Evolutionary conservation across 2,329 filamentous ascomycete genomes (phyloP), one percentile per base, ranked within the genome.

Genomic region (Alternaria viburni): DNA sequence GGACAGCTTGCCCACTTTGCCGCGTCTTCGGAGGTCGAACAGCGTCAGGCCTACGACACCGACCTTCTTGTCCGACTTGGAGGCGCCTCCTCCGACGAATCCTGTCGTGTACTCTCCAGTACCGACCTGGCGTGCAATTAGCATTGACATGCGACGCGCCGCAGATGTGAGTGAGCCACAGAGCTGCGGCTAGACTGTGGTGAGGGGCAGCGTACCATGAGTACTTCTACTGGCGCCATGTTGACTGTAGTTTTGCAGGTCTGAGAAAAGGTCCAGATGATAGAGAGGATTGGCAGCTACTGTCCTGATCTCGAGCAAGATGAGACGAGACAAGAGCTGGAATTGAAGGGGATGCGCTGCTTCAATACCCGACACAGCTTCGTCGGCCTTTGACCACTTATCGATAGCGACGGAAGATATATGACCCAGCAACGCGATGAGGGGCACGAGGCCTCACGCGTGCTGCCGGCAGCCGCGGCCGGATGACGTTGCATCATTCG

Each of bases 91-190:
- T 61, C 92, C 93, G 61, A 97, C 93, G 73, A 96, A 97, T 61
- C 94, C 94, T 46, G 95, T 97, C 74, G 95, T 97, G 86, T 97
- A 97, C 86, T 97, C 94, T 75, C 94, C 95, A 11, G 94, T 97
- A 69, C 94, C 94, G 62, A 97, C 88, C 91, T 80, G 54, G 26
- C 43, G 25, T 30, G 30, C 43, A 9, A 54, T 74, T 52, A 71
- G 69, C 60, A 49, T 52, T 46, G 23, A 36, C 28, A 17, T 26
- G 23, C 44, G 17, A 26, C n/a, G 41, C 26, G 32, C 21, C 26
- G 50, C 44, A 55, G 43, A 64, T 62, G 59, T 32, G 65, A 30
- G 28, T 30, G 28, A 30, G 28, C 28, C 28, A 30, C 28, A 30
- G 28, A 30, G 28, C 28, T 30, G 28, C 28, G 28, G 28, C 28